Conservation (phyloP, 164 flowering plant species). For the Litsea cubeba region DNA sequence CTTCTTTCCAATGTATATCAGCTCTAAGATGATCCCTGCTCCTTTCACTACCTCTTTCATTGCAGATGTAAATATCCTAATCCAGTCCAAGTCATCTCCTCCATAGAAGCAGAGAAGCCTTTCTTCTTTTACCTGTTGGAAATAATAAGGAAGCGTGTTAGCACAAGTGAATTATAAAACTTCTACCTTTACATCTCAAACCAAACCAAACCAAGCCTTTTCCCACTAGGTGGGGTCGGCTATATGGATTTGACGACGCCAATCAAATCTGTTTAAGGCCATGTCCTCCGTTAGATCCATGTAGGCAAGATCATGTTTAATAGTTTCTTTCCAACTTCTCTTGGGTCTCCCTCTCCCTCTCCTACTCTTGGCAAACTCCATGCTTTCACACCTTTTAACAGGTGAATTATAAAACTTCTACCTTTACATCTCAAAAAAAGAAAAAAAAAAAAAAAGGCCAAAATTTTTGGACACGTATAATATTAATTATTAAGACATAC, state of each 20-base stretch:
- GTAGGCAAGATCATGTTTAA: no score
- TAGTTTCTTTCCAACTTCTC: no score
- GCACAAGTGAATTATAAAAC: background rate
- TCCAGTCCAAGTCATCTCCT: conserved; percentile 44
- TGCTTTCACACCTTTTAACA: no score
- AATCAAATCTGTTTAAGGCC: no score
- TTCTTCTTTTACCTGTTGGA: conserved; percentile 19
- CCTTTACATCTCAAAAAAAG: background rate
- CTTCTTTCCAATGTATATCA: conserved; percentile 42
- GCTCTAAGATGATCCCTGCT: conserved; percentile 21
- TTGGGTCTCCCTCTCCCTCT: no score
- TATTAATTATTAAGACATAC: conserved; percentile 12
- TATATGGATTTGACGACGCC: no score
- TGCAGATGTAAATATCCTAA: conserved; percentile 24
- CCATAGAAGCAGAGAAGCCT: conserved; percentile 37
- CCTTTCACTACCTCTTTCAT: conserved; percentile 13
- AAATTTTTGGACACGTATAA: background rate
- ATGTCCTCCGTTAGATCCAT: no score
- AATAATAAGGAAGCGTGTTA: background rate
- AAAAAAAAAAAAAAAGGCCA: no score
- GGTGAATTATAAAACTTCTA: background rate
- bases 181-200: background rate
- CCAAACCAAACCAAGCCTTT: no score
- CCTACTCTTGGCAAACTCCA: no score
- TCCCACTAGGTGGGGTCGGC: no score